Evolutionary conservation across 164 flowering plant species (phyloP), one percentile per base, ranked within the genome.

Genomic region (Protea cynaroides): DNA sequence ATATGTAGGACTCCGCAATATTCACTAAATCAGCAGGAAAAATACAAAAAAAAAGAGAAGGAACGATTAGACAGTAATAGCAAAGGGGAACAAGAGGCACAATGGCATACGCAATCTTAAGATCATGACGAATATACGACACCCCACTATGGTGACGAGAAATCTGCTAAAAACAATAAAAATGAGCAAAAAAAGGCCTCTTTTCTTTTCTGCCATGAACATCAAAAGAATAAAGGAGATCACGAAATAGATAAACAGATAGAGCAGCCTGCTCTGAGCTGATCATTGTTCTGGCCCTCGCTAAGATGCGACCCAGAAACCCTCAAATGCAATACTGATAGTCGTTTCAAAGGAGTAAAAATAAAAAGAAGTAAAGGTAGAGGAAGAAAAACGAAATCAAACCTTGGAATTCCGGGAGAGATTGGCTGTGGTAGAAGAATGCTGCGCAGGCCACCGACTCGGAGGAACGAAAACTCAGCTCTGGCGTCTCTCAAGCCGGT

Each of bases 381-480:
- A 62, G 56, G 29, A 24, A 61, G 36, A 57, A 8, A 24, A 59
- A 11, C 36, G 23, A 50, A 43, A 34, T 23, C 1, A 34, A 29
- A 88, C 97, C 94, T 92, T 95, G 97, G 62, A 92, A 87, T 3
- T 88, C 82, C 12, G 83, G 78, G 36, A 80, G 61, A 56, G 93
- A 84, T 66, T 95, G 99, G 60, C 83, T 77, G 25, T 74, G 76
- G 64, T 71, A 78, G 74, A 95, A 92, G 78, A 55, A 90, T 74
- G 68, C 67, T 73, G 50, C 89, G 92, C 53, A 92, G 98, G 50
- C 88, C 98, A 11, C 89, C 84, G 50, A 86, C 72, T 1, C 98
- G 90, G 72, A 92, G 90, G 78, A 92, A 95, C 0, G 97, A 88
- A 87, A 95, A 90, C 66, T 95, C 95, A 59, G 99, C 94, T 7